Evolutionary conservation across 768 basidiomycete species (phyloP).

Genomic region (Serpula lacrymans): DNA sequence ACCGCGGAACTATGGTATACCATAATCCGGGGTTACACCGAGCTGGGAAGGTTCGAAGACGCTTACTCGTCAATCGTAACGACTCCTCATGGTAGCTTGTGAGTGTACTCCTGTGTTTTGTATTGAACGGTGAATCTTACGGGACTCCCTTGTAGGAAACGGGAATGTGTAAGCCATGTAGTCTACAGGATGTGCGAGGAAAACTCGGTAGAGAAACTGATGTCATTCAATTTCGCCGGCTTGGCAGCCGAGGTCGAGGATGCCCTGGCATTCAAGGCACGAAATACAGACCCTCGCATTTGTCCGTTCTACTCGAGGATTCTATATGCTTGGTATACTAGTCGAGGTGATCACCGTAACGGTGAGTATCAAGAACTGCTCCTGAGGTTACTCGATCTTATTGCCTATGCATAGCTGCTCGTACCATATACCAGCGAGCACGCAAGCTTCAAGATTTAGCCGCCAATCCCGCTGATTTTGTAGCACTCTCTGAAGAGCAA

Average conservation of each 20-base stretch:
- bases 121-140: constrained; percentile 5
- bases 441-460: constrained; percentile 60
- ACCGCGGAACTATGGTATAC: constrained; percentile 75
- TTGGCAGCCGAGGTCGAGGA: constrained; percentile 85
- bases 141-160: constrained; percentile 51
- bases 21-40: constrained; percentile 71
- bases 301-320: constrained; percentile 87
- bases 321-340: constrained; percentile 91
- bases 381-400: constrained; percentile 21
- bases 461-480: constrained; percentile 31
- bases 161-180: constrained; percentile 77
- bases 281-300: constrained; percentile 86
- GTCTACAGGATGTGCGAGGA: constrained; percentile 93
- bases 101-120: constrained; percentile 32
- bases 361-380: constrained; percentile 50
- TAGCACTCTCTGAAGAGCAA: constrained; percentile 59
- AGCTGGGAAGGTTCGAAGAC: constrained; percentile 76
- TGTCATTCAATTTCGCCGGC: constrained; percentile 81
- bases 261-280: constrained; percentile 85
- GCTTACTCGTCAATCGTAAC: constrained; percentile 80
- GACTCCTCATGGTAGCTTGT: constrained; percentile 77
- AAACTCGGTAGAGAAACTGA: constrained; percentile 71
- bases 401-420: too few relatives aligned
- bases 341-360: constrained; percentile 84
- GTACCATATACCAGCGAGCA: constrained; percentile 91